Evolutionary conservation across 371 early-diverging fungal genomes (phyloP).

Genomic region (Mortierella sp.): DNA sequence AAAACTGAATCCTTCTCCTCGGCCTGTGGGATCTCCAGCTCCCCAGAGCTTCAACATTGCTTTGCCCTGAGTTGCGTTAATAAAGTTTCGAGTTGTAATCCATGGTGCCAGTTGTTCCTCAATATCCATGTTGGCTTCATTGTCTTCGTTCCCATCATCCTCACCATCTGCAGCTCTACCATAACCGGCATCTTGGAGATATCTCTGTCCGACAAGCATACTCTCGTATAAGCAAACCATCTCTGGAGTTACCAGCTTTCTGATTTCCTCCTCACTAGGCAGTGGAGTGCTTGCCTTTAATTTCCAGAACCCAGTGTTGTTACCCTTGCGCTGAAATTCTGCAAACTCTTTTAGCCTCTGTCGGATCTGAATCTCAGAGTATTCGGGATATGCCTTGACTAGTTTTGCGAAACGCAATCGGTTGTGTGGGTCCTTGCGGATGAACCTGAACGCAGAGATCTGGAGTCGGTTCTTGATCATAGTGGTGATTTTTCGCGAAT

Average conservation of each 20-base stretch:
- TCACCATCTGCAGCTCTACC: conserved; percentile 73
- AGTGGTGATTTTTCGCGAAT: conserved; percentile 95
- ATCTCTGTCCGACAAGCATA: conserved; percentile 96
- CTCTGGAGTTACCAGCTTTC: conserved; percentile 98
- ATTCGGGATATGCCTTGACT: conserved; percentile 86
- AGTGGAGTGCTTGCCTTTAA: conserved; percentile 86
- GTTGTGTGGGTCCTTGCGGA: conserved; percentile 81
- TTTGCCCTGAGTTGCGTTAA: conserved; percentile 91
- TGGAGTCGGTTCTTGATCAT: conserved; percentile 95
- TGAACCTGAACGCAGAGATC: conserved; percentile 85
- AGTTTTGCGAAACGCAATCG: conserved; percentile 84
- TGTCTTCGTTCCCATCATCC: conserved; percentile 72
- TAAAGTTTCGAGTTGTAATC: conserved; percentile 97
- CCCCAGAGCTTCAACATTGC: conserved; percentile 95
- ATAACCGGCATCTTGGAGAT: conserved; percentile 96
- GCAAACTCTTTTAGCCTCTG: conserved; percentile 97
- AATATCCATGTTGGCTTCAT: conserved; percentile 83
- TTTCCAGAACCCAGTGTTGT: conserved; percentile 95
- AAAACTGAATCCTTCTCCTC: conserved; percentile 99
- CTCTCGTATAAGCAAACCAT: conserved; percentile 98
- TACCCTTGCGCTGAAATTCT: conserved; percentile 93
- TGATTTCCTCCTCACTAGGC: conserved; percentile 94
- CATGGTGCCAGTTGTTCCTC: conserved; percentile 98
- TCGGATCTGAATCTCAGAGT: conserved; percentile 86
- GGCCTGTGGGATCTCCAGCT: conserved; percentile 97